These are phyloP conservation scores for Capsaspora owczarzaki DNA, from an alignment of 78 protist species.

Conservation along the genomic window DNA sequence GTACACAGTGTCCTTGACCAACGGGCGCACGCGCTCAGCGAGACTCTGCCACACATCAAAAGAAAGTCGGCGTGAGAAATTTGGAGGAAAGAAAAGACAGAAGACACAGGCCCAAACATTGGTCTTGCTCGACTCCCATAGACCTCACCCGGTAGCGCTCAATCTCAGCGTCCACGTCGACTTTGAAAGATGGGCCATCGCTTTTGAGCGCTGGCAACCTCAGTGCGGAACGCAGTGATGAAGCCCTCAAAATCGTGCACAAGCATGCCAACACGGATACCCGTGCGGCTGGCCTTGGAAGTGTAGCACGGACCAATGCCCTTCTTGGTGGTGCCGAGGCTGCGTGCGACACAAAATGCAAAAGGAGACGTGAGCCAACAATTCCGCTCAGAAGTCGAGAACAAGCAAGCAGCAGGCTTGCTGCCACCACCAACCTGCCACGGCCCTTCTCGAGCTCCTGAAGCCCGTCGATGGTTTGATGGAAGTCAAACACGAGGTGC, in stretches of 20 bases:
- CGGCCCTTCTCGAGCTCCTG: slow-evolving; percentile 36
- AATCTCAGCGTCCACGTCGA: slow-evolving; percentile 68
- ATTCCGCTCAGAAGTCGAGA: background rate
- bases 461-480: slow-evolving; percentile 67
- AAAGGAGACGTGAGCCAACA: too few species aligned
- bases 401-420: too few species aligned
- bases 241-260: slow-evolving; percentile 41
- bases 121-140: too few species aligned
- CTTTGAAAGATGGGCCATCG: background rate
- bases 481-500: slow-evolving; percentile 80
- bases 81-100: too few species aligned
- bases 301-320: slow-evolving; percentile 89
- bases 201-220: slow-evolving; percentile 36
- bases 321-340: slow-evolving; percentile 63
- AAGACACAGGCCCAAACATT: too few species aligned
- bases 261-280: slow-evolving; percentile 71
- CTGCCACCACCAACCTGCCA: background rate
- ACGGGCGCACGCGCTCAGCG: slow-evolving; percentile 55
- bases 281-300: slow-evolving; percentile 65
- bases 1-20: slow-evolving; percentile 67
- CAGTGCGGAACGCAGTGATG: slow-evolving; percentile 17
- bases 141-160: slow-evolving; percentile 47
- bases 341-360: too few species aligned
- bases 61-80: background rate
- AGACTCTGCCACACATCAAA: background rate